Evolutionary conservation across 768 basidiomycete genomes (phyloP), one percentile per base, ranked within the genome.

Genomic region (Candolleomyces efflorescens): DNA sequence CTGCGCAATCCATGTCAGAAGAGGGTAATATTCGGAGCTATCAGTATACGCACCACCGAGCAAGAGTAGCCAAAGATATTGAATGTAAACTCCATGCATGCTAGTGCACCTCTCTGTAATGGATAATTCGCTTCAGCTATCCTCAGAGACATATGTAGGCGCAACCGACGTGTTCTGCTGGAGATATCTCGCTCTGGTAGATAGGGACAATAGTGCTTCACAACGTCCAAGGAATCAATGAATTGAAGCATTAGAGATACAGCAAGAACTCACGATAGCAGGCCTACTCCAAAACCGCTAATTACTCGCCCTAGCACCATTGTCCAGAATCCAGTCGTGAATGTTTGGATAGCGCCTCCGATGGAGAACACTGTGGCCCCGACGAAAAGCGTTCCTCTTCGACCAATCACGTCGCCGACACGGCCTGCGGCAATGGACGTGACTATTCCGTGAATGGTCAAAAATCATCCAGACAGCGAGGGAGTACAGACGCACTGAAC

Each of bases 121-220:
- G 20, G 60, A 55, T 43, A 20, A 55, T 5, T 20, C 26, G 4
- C 10, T 10, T 11, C 27, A 18, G 32, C 9, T 4, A 43, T 43
- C 10, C 48, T 22, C 17, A 38, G 22, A 53, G n/a, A 41, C 27
- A 22, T 22, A 43, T 18, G 20, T 5, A 45, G 26, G n/a, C 46
- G 38, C 18, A 41, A 63, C 84, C 22, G 62, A 90, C 92, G 74
- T 95, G 92, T 64, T 90, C 81, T 2, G 95, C 91, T 27, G 95
- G 94, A 3, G 92, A 94, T 48, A 97, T 93, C 76, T 98, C 95
- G 64, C 91, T 93, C 76, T 97, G 92, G 70, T 94, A 95, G 58
- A 94, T 93, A 13, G 92, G 93, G 26, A 94, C 92, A 59, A 94
- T 94, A n/a, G 92, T 94, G 44, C 92, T 32, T 94, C 63, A 24